A percentile compares a stretch with the other conserved stretches of the same genome.
Conservation (phyloP, 2,329 filamentous ascomycete genomes). For the Penicillium verrucosum region DNA sequence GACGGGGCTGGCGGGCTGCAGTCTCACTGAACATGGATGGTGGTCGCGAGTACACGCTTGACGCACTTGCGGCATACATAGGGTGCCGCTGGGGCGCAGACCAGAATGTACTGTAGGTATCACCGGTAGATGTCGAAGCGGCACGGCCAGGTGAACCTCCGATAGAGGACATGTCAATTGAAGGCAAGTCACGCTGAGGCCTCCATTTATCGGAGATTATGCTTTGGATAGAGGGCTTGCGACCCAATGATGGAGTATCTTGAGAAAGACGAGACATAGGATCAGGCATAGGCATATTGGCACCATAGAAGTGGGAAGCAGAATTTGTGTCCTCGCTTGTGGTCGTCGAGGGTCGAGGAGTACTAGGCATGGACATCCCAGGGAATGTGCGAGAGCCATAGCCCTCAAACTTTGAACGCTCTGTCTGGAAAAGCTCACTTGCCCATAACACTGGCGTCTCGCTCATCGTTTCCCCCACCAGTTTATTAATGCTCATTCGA, state of each 20-base stretch:
- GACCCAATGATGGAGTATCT: slow-evolving; percentile 39
- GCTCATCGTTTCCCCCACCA: slow-evolving; percentile 78
- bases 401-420: slow-evolving; percentile 49
- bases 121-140: slow-evolving; percentile 68
- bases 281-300: slow-evolving; percentile 31
- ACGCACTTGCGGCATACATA: slow-evolving; percentile 62
- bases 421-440: slow-evolving; percentile 79
- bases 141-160: slow-evolving; percentile 61
- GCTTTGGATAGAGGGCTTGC: slow-evolving; percentile 67
- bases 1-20: slow-evolving; percentile 31
- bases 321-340: slow-evolving; percentile 44
- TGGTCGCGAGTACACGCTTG: slow-evolving; percentile 51
- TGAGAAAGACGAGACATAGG: slow-evolving; percentile 30
- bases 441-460: slow-evolving; percentile 90
- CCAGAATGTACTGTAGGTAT: slow-evolving; percentile 80
- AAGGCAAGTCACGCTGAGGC: slow-evolving; percentile 54
- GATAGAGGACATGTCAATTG: slow-evolving; percentile 58
- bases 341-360: slow-evolving; percentile 43
- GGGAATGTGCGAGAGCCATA: slow-evolving; percentile 37
- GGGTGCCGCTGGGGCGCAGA: slow-evolving; percentile 73
- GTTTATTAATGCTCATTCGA: slow-evolving; percentile 76
- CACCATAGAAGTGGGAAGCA: slow-evolving; percentile 26
- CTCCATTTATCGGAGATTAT: slow-evolving; percentile 67
- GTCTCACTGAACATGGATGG: slow-evolving; percentile 43
- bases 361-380: slow-evolving; percentile 45